These are phyloP conservation scores for Aspergillus viridinutans DNA, from an alignment of 2,329 filamentous ascomycete genomes.

Conservation along the genomic window DNA sequence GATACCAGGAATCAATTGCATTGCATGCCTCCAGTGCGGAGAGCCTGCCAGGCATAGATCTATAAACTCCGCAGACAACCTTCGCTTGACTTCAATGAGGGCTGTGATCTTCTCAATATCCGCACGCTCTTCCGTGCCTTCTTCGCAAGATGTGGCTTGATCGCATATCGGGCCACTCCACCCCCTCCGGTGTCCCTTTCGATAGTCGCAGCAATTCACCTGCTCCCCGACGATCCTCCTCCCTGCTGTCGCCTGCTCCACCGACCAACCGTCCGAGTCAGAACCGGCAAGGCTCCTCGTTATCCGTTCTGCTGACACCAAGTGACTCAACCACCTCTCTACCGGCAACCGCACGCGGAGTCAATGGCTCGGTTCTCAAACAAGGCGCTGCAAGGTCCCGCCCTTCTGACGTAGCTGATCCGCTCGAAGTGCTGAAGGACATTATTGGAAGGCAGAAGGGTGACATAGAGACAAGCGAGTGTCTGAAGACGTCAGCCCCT, in stretches of 20 bases:
- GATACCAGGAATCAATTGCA: neutral
- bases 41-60: neutral
- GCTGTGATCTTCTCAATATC: conserved; percentile 5
- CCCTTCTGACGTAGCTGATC: conserved; percentile 60
- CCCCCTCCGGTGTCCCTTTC: conserved; percentile 58
- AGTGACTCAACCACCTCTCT: conserved; percentile 75
- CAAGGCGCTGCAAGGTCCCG: conserved; percentile 49
- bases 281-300: conserved; percentile 68
- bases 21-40: neutral
- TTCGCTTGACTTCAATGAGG: conserved; percentile 7
- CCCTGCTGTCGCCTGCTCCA: conserved; percentile 64
- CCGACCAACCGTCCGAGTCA: conserved; percentile 65
- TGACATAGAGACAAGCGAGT: conserved; percentile 11
- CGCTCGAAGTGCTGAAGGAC: conserved; percentile 63
- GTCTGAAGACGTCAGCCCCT: conserved; percentile 1
- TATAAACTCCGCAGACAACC: neutral
- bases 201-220: conserved; percentile 67
- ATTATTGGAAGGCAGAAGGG: conserved; percentile 48
- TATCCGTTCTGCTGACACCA: conserved; percentile 67
- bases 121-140: conserved; percentile 11
- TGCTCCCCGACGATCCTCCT: conserved; percentile 62
- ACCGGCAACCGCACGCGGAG: conserved; percentile 58
- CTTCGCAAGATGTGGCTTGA: conserved; percentile 74
- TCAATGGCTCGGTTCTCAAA: conserved; percentile 66
- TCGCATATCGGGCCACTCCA: conserved; percentile 70